These are phyloP conservation scores for Oryza rufipogon DNA, from an alignment of 176 grass and related monocot species.

Conservation along the genomic window DNA sequence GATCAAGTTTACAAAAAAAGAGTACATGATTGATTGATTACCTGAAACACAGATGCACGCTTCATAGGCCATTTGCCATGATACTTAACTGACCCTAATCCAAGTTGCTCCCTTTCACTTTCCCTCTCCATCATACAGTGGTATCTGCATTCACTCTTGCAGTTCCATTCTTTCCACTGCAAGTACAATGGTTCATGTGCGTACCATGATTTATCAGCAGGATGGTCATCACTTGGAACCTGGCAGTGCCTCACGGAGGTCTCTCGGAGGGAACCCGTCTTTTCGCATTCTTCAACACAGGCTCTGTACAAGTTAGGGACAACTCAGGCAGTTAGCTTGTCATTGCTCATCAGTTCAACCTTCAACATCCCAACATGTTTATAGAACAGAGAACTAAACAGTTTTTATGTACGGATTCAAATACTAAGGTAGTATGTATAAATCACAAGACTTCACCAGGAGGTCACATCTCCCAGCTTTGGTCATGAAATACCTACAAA, in stretches of 20 bases:
- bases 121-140: conserved; percentile 92
- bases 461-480: not conserved
- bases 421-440: not conserved
- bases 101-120: conserved; percentile 65
- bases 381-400: not conserved
- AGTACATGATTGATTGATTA: conserved; percentile 33
- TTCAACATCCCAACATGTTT: not conserved
- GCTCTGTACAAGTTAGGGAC: conserved; percentile 34
- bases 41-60: conserved; percentile 87
- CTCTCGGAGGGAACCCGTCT: conserved; percentile 67
- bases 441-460: not conserved
- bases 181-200: conserved; percentile 80
- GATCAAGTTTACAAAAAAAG: not conserved
- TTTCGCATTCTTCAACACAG: conserved; percentile 67
- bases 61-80: conserved; percentile 92
- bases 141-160: conserved; percentile 85
- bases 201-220: conserved; percentile 65
- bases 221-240: conserved; percentile 51
- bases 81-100: conserved; percentile 74
- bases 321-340: not conserved
- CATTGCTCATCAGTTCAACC: conserved; percentile 14
- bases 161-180: conserved; percentile 97
- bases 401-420: not conserved
- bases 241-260: conserved; percentile 64
- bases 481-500: not conserved